Base-by-base conservation (phyloP, 139 green algal genomes). In the Auxenochlorella pyrenoidosa region DNA sequence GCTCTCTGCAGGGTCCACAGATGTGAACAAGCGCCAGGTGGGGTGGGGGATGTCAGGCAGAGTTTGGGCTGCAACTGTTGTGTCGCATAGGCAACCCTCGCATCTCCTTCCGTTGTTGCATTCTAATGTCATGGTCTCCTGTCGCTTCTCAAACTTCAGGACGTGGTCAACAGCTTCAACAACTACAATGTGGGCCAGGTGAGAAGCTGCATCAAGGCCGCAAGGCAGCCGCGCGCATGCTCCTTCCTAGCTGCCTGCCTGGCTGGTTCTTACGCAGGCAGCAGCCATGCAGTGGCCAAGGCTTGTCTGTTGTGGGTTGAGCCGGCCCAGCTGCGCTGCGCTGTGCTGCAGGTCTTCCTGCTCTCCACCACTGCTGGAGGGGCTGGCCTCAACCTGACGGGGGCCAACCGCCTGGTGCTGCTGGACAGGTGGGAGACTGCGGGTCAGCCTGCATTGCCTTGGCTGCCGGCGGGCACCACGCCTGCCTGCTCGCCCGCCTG, bases 321-420 rank as follows among this genome's bases (percentile, higher is more conserved):
- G 60, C 60, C 10, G 15, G 26, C 24, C 60, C 3, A 24, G 8
- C 60, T 79, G 72, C 72, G 8, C 6, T 44, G 28, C 21, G 13
- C 43, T 68, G 68, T 40, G 60, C 54, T 24, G 16, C 92, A 96
- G 90, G 94, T 98, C 47, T 98, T 97, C 88, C 83, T 99, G 79
- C 94, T 99, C 68, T 97, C 94, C 40, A 96, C 95, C 19, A 86
- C 91, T 1, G 96, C 96, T 43, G 96, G 96, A 32, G 96, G 96
- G 41, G 96, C 94, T 22, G 96, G 96, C 19, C 92, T 99, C 10
- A 99, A 99, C 90, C 89, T 99, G 51, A 92, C 96, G 21, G 96
- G 96, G 12, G 96, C 95, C 43, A 95, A 91, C 82, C 88, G 90
- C 65, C 91, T 98, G 36, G 90, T 95, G 34, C 91, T 97, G 40